Base-by-base conservation (phyloP, 2,329 filamentous ascomycete species). In the Chlorencoelia australis region DNA sequence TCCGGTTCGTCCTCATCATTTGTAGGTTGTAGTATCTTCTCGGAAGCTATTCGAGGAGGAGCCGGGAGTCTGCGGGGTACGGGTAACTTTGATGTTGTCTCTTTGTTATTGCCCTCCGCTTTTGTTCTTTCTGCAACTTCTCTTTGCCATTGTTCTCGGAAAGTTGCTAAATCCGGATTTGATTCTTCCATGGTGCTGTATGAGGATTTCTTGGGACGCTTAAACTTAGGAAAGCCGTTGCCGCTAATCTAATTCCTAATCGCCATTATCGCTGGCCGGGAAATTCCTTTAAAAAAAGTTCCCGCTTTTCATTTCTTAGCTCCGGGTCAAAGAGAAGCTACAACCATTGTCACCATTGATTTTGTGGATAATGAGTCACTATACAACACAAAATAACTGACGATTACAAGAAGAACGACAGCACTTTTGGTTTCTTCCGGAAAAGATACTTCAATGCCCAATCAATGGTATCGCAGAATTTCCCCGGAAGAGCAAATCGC, bases 101-200 rank as follows among this genome's bases (percentile, higher is more conserved):
- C n/a, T 20, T 17, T 30, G 34, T 39, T 49, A 19, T 20, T 37
- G 22, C 26, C 34, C 18, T 46, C 39, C 10, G 33, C 36, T 19
- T 52, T 45, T n/a, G 43, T 26, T 40, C 38, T 51, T 18, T 52
- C 51, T 3, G 52, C 52, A 11, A 58, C 53, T 45, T 95, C 88
- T 49, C 85, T 80, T 41, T 76, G 75, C 88, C 88, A 95, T 67
- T 86, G 72, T 53, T 75, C 73, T 47, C 89, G 79, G 62, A 95
- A 95, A 30, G 73, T 79, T 59, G 94, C 85, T 42, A 95, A 73
- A 59, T 94, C 87, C 33, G 79, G 69, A 56, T 75, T 69, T 31
- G 69, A 59, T 38, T 66, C 61, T 47, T 64, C 55, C 53, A 55
- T 55, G 9, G 6, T 43, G 8, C 3, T 32, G n/a, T 16, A 21